These are phyloP conservation scores for Pichia cephalocereana DNA, from an alignment of 805 yeast genomes.

Conservation along the genomic window DNA sequence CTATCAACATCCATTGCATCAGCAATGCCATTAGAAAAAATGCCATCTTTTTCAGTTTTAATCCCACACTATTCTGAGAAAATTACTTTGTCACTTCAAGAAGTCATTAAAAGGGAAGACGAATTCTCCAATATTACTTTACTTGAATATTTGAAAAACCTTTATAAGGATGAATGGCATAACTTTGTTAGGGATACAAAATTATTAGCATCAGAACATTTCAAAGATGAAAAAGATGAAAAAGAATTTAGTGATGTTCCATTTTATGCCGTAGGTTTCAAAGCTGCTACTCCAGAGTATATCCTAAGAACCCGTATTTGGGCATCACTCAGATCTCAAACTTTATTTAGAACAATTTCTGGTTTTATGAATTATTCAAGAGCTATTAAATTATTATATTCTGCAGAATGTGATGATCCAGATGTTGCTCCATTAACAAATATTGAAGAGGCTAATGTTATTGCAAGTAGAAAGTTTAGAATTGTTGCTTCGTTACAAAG, in stretches of 20 bases:
- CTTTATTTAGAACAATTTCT: constrained; percentile 69
- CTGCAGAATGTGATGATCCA: constrained; percentile 37
- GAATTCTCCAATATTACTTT: constrained; percentile 48
- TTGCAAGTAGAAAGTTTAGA: constrained; percentile 56
- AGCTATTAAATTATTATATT: constrained; percentile 60
- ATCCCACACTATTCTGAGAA: constrained; percentile 85
- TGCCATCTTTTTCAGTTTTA: constrained; percentile 78
- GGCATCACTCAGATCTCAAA: constrained; percentile 80
- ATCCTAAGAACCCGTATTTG: constrained; percentile 69
- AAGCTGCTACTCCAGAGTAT: constrained; percentile 52
- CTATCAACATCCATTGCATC: constrained; percentile 79
- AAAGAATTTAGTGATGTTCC: constrained; percentile 45
- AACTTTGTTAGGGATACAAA: constrained; percentile 50
- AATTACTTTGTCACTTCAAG: constrained; percentile 65
- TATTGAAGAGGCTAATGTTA: constrained; percentile 36
- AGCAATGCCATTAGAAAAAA: constrained; percentile 50
- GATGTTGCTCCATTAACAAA: constrained; percentile 27
- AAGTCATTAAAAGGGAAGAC: constrained; percentile 67
- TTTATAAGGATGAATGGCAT: constrained; percentile 49
- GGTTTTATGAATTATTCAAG: constrained; percentile 74
- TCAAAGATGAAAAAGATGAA: constrained; percentile 4
- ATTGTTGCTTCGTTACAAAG: constrained; percentile 61
- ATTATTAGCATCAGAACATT: constrained; percentile 39
- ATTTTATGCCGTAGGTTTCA: constrained; percentile 61
- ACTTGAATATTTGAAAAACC: constrained; percentile 46